Evolutionary conservation across 2,329 filamentous ascomycete genomes (phyloP), one percentile per base, ranked within the genome.

Genomic region (Drechmeria coniospora): DNA sequence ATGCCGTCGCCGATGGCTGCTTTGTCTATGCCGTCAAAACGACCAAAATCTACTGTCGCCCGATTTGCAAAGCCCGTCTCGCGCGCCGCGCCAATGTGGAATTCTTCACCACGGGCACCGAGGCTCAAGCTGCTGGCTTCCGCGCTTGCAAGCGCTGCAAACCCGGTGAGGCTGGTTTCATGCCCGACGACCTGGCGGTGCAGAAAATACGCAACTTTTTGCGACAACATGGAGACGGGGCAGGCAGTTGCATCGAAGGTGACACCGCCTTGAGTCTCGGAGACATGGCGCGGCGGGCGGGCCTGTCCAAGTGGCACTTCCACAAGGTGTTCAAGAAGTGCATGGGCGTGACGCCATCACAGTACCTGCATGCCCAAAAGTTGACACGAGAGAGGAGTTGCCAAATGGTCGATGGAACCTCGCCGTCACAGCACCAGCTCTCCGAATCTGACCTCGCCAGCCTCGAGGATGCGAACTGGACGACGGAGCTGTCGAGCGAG

Each of bases 51-150:
- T 76, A 70, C 48, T 76, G 72, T 44, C 61, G 70, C 2, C 69
- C 71, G 2, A 68, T 60, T 13, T 77, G 72, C 43, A 62, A 64
- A 11, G 67, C 68, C 2, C 61, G 72, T 0, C 60, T 75, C 9
- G 68, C 73, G 2, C 61, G 70, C 2, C 61, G 70, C 25, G 63
- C 67, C 27, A 77, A 77, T 27, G 60, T 75, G 4, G 45, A 49
- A 2, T 77, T 74, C 47, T 71, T 60, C 46, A 43, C 57, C 11
- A 56, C 50, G 0, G 41, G 54, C 0, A 33, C 42, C 1, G 53
- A 61, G 17, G 72, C 72, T 2, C 47, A 50, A 23, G 36, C 38
- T 1, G 58, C 49, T 5, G 61, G 68, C 2, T 74, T 60, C 40
- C 54, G 68, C 15, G 50, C 69, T 0, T 75, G 70, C 48, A 72